These are phyloP conservation scores for Castanea mollissima DNA, from an alignment of 306 rosid species.

Conservation along the genomic window DNA sequence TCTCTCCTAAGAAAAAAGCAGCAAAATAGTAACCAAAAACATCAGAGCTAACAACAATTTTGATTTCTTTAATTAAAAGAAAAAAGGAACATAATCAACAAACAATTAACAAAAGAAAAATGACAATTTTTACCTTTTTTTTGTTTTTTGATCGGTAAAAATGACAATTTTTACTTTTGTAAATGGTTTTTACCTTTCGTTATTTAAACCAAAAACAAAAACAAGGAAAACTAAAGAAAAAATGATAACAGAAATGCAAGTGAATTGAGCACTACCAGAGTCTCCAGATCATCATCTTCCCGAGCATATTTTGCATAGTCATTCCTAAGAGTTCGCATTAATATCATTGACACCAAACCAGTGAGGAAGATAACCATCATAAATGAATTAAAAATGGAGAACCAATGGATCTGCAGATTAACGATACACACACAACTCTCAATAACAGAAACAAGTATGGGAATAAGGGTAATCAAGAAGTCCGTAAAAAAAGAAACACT, in stretches of 20 bases:
- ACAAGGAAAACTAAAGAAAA: not conserved
- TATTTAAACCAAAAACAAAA: not conserved
- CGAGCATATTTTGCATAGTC: constrained; percentile 99
- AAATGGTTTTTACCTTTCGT: not conserved
- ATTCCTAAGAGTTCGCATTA: constrained; percentile 97
- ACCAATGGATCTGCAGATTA: constrained; percentile 91
- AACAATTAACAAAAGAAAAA: not conserved
- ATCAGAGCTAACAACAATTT: constrained; percentile 17
- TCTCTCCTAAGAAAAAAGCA: constrained; percentile 64
- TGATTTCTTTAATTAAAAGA: not conserved
- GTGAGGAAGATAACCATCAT: constrained; percentile 99
- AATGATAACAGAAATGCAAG: not conserved
- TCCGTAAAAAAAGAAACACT: not conserved
- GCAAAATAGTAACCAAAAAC: constrained; percentile 21
- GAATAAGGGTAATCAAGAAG: constrained; percentile 17
- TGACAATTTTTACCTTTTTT: too few relatives aligned
- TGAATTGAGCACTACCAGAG: constrained; percentile 60
- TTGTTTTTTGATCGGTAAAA: too few relatives aligned
- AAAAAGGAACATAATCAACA: not conserved
- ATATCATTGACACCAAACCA: constrained; percentile 98
- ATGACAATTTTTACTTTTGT: too few relatives aligned
- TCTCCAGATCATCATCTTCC: constrained; percentile 96
- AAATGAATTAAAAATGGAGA: constrained; percentile 96
- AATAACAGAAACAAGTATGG: constrained; percentile 5
- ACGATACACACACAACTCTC: constrained; percentile 23